Percentiles rank a stretch among this genome's conserved stretches.
Conservation (phyloP, 331 rosid species). For the Cucumis variabilis region DNA sequence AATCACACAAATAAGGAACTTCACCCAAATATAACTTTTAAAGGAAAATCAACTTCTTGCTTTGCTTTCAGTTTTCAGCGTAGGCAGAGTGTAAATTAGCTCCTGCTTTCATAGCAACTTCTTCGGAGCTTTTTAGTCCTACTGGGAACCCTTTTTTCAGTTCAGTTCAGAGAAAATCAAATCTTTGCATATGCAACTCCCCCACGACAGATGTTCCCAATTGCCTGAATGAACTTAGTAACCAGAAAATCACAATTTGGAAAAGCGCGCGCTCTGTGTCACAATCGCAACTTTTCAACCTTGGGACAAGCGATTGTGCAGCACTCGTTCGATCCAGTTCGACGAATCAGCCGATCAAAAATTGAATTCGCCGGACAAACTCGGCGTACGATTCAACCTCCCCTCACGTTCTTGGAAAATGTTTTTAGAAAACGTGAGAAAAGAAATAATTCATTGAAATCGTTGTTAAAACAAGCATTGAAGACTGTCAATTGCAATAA, state of each 20-base stretch:
- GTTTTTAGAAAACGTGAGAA: no score
- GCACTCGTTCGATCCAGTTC: no score
- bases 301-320: no score
- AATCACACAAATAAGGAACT: not conserved
- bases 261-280: no score
- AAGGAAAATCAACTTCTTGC: not conserved
- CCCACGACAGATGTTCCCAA: not conserved
- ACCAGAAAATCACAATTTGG: conserved; percentile 85
- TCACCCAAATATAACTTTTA: not conserved
- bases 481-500: no score
- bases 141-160: not conserved
- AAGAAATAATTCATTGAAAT: no score
- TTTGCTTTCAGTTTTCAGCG: not conserved
- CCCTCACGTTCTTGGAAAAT: no score
- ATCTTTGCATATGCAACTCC: not conserved
- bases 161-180: not conserved
- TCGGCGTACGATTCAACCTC: no score
- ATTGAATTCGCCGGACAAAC: no score
- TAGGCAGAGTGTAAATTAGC: not conserved
- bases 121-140: not conserved
- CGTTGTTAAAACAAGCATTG: no score
- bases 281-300: no score
- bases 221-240: not conserved
- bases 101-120: not conserved
- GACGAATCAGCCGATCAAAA: no score